Conservation (phyloP, 2,329 filamentous ascomycete species). For the Hypoxylon rubiginosum region DNA sequence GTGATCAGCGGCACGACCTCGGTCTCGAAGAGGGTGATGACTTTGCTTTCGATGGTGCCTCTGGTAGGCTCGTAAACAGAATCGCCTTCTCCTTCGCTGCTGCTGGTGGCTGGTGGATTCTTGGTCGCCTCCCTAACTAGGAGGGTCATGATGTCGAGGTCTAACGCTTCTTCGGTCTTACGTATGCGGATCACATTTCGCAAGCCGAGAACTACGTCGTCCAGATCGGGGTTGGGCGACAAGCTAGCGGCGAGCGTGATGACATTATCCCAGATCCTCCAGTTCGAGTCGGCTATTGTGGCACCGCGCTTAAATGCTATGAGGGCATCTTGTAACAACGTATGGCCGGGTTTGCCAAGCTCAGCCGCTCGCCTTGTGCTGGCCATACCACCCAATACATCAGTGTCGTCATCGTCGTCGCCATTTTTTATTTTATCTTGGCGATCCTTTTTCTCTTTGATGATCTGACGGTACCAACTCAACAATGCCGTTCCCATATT, state of each 20-base stretch:
- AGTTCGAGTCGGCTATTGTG: slow-evolving; percentile 84
- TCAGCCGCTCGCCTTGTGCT: slow-evolving; percentile 51
- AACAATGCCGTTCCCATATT: slow-evolving; percentile 90
- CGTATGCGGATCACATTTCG: slow-evolving; percentile 82
- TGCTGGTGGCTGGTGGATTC: slow-evolving; percentile 48
- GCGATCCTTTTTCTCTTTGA: slow-evolving; percentile 54
- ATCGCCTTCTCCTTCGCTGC: slow-evolving; percentile 47
- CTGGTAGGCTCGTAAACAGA: slow-evolving; percentile 61
- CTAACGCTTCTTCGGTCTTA: slow-evolving; percentile 82
- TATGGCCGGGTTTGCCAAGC: slow-evolving; percentile 64
- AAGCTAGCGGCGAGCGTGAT: slow-evolving; percentile 87
- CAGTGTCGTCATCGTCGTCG: slow-evolving; percentile 31
- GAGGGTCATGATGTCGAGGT: slow-evolving; percentile 77
- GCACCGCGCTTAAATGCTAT: slow-evolving; percentile 90
- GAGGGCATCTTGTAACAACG: slow-evolving; percentile 80
- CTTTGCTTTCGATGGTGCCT: slow-evolving; percentile 71
- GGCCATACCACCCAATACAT: slow-evolving; percentile 46
- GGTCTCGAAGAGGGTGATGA: slow-evolving; percentile 80
- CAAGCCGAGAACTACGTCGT: slow-evolving; percentile 82
- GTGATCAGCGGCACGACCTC: slow-evolving; percentile 88
- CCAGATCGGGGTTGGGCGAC: slow-evolving; percentile 75
- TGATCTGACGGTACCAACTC: slow-evolving; percentile 71
- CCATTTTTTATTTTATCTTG: slow-evolving; percentile 40
- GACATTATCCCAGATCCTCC: slow-evolving; percentile 97
- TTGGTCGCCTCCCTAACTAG: slow-evolving; percentile 77